phyloP scores from a whole-genome alignment of 1,284 basidiomycete genomes.

The Serendipita sp. region DNA sequence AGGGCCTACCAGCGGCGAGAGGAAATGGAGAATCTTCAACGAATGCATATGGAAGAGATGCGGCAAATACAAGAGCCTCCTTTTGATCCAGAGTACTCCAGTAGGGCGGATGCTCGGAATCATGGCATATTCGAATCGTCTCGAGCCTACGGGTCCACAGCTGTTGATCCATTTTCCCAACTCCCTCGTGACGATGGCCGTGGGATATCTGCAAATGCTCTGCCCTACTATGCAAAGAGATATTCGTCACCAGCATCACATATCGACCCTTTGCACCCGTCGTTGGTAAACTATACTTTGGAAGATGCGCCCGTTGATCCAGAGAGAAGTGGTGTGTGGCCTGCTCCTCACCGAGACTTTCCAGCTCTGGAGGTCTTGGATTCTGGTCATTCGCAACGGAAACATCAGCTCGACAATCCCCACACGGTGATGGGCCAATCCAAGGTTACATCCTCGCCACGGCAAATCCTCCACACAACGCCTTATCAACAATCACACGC shows the following conservation, averaged over 20 bases:
- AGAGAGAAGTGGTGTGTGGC: background rate
- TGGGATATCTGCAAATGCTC: background rate
- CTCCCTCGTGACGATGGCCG: background rate
- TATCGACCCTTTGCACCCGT: background rate
- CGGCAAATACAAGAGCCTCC: background rate
- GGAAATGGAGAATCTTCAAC: background rate
- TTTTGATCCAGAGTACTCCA: constrained; percentile 1
- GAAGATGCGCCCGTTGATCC: background rate
- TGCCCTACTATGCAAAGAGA: background rate
- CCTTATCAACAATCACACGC: too few relatives aligned
- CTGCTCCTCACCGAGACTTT: background rate
- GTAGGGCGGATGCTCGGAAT: background rate
- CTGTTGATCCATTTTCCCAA: background rate
- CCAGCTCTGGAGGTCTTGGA: background rate
- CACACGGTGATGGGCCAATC: background rate
- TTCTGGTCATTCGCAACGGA: background rate
- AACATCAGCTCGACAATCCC: background rate
- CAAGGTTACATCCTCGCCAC: background rate
- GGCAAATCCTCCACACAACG: too few relatives aligned
- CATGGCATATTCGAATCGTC: background rate
- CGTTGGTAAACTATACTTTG: background rate
- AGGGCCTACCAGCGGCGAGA: background rate
- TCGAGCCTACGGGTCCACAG: background rate
- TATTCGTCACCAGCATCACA: background rate
- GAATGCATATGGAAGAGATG: background rate